Evolutionary conservation across 176 grass and related monocot species (phyloP).

Genomic region (Phoenix roebelenii): DNA sequence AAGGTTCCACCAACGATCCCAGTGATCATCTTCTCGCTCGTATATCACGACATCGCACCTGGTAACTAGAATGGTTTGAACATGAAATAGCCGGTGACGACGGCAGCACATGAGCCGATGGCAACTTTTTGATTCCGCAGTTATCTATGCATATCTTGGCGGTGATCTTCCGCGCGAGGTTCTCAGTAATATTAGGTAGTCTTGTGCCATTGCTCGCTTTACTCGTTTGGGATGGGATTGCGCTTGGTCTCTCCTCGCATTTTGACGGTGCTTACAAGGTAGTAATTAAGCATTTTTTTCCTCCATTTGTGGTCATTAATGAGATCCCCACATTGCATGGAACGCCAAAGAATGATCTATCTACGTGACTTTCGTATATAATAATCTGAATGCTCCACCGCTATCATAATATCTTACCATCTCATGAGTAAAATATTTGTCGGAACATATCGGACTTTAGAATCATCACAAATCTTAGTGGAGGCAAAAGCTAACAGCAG

Average conservation of each 20-base stretch:
- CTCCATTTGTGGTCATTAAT: conserved; percentile 1
- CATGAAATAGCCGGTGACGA: not conserved
- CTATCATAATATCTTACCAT: too few relatives aligned
- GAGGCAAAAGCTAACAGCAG: too few relatives aligned
- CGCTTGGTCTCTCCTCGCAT: conserved; percentile 42
- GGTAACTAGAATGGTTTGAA: conserved; percentile 24
- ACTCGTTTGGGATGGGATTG: conserved; percentile 73
- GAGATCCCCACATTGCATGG: too few relatives aligned
- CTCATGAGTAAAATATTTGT: too few relatives aligned
- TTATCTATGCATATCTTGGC: conserved; percentile 75
- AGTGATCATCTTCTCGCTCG: conserved; percentile 78
- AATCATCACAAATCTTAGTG: too few relatives aligned
- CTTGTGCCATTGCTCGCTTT: conserved; percentile 55
- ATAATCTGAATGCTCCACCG: too few relatives aligned
- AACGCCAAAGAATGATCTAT: too few relatives aligned
- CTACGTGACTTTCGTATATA: too few relatives aligned
- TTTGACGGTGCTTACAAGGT: conserved; percentile 39
- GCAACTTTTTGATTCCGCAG: conserved; percentile 24
- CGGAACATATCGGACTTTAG: too few relatives aligned
- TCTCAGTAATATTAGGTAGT: conserved; percentile 61
- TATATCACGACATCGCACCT: conserved; percentile 78
- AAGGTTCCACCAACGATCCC: conserved; percentile 56
- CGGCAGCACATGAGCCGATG: not conserved
- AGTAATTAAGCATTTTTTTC: conserved; percentile 22
- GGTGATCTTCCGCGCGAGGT: conserved; percentile 53